Base-by-base conservation (phyloP, 2,329 filamentous ascomycete genomes). In the Phialemonium atrogriseum region DNA sequence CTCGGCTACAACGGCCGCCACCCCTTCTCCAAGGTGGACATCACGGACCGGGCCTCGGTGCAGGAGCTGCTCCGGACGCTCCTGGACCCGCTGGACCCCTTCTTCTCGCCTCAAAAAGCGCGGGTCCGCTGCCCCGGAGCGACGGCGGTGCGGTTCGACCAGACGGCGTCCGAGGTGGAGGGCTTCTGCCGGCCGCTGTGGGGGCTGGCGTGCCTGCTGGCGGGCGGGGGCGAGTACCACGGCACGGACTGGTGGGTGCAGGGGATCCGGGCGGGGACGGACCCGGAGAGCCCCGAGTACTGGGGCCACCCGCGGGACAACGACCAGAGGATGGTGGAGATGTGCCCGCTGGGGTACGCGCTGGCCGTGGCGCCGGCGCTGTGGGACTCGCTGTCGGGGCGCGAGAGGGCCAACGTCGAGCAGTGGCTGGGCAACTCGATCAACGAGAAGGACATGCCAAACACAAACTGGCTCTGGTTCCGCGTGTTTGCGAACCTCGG, bases 251-350 rank as follows among this genome's bases (percentile, higher is more conserved):
- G 72, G 55, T 85, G 80, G 72, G 69, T 84, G 21, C 67, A 81
- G 38, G 83, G 83, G 4, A 62, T 88, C 35, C 73, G 75, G 40
- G 68, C 74, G 19, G 84, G 82, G 1, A 86, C 80, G 0, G 74
- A 88, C 44, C 81, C 81, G 0, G 64, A 75, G 26, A 73, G 62
- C 36, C 66, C 72, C 0, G 83, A 87, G 55, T 88, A 79, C 47
- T 89, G 83, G 83, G 83, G 82, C 0, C 77, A 73, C 34, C 80
- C 84, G 41, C 68, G 77, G 42, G 81, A 87, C 48, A 77, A 80
- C 35, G 84, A 88, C 48, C 83, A 88, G 61, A 66, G 83, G 16
- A 88, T 88, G 84, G 84, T 88, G 3, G 84, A 89, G 52, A 84
- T 86, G 68, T 87, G 82, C 49, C 82, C 83, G 1, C 66, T 88